These are phyloP conservation scores for Coniochaeta prunicola DNA, from an alignment of 2,329 filamentous ascomycete genomes.

Conservation along the genomic window DNA sequence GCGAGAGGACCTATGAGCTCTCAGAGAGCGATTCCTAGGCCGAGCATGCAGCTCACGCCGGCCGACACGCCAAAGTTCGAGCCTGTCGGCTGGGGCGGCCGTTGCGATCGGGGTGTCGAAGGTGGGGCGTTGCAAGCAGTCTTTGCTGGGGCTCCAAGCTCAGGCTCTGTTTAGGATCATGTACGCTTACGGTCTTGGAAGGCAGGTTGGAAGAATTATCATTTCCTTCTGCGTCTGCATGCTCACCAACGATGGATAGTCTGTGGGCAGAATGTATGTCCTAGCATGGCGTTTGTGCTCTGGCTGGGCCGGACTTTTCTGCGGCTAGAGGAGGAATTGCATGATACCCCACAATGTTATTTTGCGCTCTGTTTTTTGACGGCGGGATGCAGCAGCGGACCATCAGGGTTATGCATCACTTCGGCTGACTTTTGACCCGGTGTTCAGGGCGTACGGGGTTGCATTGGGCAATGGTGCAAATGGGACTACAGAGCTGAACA, in stretches of 20 bases:
- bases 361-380: neutral
- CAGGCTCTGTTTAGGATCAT: neutral
- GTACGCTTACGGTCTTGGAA: neutral
- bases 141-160: neutral
- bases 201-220: neutral
- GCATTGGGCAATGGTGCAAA: neutral
- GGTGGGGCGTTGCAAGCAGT: constrained; percentile 1
- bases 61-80: constrained; percentile 29
- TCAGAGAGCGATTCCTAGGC: neutral
- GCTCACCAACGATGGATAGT: neutral
- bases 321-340: neutral
- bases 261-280: neutral
- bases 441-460: neutral
- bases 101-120: neutral
- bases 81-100: constrained; percentile 2
- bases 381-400: neutral
- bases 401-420: neutral
- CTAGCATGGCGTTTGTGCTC: neutral
- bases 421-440: neutral
- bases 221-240: neutral
- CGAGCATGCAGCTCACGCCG: constrained; percentile 27
- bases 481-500: neutral
- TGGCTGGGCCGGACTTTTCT: neutral
- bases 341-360: neutral
- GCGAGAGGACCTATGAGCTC: constrained; percentile 12